Evolutionary conservation across 2,329 filamentous ascomycete species (phyloP).

Genomic region (Lachnellula willkommii): DNA sequence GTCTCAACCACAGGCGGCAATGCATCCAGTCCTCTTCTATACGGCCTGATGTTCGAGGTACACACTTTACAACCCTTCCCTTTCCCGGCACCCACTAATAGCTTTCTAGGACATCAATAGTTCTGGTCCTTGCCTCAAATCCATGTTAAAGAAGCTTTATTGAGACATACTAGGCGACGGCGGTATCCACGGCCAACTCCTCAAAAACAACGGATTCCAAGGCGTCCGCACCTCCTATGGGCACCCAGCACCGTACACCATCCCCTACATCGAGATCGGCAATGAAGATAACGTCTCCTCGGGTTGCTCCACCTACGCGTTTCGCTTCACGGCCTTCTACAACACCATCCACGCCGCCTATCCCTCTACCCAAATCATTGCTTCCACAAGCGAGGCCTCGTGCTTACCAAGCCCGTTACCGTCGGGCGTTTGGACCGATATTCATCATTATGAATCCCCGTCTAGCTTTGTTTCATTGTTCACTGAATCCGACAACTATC

Average conservation of each 20-base stretch:
- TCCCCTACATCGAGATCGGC: slow-evolving; percentile 42
- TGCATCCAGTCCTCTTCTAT: slow-evolving; percentile 16
- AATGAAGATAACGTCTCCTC: slow-evolving; percentile 38
- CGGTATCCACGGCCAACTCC: slow-evolving; percentile 64
- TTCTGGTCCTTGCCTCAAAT: neutral
- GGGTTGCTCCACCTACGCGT: slow-evolving; percentile 27
- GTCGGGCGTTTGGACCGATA: slow-evolving; percentile 13
- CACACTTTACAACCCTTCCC: neutral
- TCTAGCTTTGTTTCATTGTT: slow-evolving; percentile 15
- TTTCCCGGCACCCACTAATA: no score
- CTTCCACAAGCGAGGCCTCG: neutral
- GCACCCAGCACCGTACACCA: slow-evolving; percentile 42
- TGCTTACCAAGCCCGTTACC: slow-evolving; percentile 12
- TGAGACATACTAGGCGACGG: slow-evolving; percentile 45
- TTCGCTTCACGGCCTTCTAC: slow-evolving; percentile 43
- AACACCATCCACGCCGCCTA: slow-evolving; percentile 36
- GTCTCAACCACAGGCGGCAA: slow-evolving; percentile 17
- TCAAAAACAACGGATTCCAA: slow-evolving; percentile 66
- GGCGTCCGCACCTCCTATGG: slow-evolving; percentile 43
- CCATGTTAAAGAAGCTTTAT: neutral
- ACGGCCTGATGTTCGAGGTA: slow-evolving; percentile 19
- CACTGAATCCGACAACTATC: slow-evolving; percentile 18
- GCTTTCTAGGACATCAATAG: slow-evolving; percentile 1
- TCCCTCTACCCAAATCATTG: slow-evolving; percentile 36
- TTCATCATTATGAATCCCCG: slow-evolving; percentile 17